Percentiles rank a stretch among this genome's conserved stretches.
Conservation (phyloP, 495 filamentous ascomycete species). For the Aspergillus leporis region DNA sequence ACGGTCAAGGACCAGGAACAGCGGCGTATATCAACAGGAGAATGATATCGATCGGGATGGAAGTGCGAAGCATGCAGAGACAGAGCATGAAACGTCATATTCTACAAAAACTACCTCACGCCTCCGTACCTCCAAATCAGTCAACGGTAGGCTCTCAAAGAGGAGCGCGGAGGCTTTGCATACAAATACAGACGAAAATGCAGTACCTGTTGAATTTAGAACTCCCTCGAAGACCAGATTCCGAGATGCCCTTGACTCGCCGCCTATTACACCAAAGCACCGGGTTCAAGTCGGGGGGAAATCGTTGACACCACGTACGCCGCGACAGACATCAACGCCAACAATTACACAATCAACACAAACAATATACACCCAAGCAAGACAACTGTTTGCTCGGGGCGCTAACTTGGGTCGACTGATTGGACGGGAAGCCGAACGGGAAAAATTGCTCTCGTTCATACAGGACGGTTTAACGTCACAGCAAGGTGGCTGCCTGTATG, state of each 20-base stretch:
- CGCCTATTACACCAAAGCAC: conserved; percentile 69
- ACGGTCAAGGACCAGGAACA: conserved; percentile 33
- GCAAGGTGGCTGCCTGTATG: conserved; percentile 84
- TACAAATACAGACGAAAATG: conserved; percentile 31
- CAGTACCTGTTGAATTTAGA: conserved; percentile 37
- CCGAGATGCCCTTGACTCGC: conserved; percentile 62
- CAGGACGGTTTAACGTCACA: conserved; percentile 56
- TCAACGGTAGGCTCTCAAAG: conserved; percentile 31
- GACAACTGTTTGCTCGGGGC: conserved; percentile 83
- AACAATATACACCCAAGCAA: conserved; percentile 80
- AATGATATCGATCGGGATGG: conserved; percentile 30
- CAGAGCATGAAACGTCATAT: conserved; percentile 30
- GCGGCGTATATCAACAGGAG: conserved; percentile 26
- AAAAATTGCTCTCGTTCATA: conserved; percentile 70
- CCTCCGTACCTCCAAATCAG: conserved; percentile 32
- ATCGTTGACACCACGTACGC: conserved; percentile 63
- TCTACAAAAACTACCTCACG: conserved; percentile 35
- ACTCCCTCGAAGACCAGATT: conserved; percentile 68
- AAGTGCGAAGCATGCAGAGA: conserved; percentile 32
- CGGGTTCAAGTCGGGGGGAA: conserved; percentile 62
- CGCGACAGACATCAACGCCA: conserved; percentile 56
- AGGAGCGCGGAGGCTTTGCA: not conserved
- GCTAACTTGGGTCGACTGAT: conserved; percentile 73
- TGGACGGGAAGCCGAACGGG: conserved; percentile 78
- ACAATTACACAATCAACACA: conserved; percentile 45